Percentiles rank a stretch among this genome's conserved stretches.
Evolutionary conservation across 306 rosid genomes (phyloP).

Genomic region (Rosa lucieae): DNA sequence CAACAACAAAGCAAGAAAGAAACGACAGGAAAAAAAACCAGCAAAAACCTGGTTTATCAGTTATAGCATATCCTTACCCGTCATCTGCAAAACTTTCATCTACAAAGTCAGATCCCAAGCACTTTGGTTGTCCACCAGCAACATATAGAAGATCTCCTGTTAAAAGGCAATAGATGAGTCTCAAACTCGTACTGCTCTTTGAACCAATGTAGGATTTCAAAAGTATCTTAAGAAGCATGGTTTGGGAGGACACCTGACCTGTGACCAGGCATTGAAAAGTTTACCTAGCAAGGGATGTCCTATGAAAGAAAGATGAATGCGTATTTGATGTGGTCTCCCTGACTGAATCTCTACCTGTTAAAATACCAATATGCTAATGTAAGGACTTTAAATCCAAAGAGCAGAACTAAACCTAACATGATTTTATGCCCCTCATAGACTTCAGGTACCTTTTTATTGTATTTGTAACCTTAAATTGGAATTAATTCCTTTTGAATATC

Average conservation of each 20-base stretch:
- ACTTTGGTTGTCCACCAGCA: conserved; percentile 77
- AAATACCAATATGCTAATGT: conserved; percentile 19
- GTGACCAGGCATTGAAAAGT: neutral
- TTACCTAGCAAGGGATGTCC: conserved; percentile 88
- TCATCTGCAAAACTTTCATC: conserved; percentile 67
- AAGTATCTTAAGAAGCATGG: neutral
- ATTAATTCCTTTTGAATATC: neutral
- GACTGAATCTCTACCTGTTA: conserved; percentile 87
- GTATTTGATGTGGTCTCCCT: conserved; percentile 96
- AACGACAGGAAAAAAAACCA: neutral
- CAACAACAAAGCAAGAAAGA: neutral
- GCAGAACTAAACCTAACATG: neutral
- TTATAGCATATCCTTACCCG: conserved; percentile 50
- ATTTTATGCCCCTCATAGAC: neutral
- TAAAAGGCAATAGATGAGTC: neutral
- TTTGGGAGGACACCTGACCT: neutral
- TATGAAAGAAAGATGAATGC: conserved; percentile 88
- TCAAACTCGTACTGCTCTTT: neutral
- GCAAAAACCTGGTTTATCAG: neutral
- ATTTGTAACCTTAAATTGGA: neutral
- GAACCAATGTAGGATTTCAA: neutral
- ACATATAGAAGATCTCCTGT: conserved; percentile 88
- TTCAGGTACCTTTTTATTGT: neutral
- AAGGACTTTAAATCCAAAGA: conserved; percentile 6
- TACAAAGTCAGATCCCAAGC: conserved; percentile 39